phyloP scores from a whole-genome alignment of 495 filamentous ascomycete genomes.

The Penicillium macrosclerotiorum region DNA sequence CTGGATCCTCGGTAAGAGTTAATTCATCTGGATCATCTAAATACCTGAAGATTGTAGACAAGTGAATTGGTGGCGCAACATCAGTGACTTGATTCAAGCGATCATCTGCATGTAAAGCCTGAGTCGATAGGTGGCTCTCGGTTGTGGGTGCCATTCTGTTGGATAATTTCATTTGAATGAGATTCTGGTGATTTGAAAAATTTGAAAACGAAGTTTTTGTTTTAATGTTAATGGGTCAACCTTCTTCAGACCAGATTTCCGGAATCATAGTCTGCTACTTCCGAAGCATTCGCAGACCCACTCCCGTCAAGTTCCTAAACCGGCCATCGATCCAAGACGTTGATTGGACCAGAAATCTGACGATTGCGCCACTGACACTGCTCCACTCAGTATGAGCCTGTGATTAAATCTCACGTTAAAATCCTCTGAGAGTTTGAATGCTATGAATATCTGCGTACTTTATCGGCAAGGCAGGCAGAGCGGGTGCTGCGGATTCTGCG shows the following conservation, averaged over 20 bases:
- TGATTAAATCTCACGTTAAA: not conserved
- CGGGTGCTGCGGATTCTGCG: too few species aligned
- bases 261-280: not conserved
- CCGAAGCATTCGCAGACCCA: slow-evolving; percentile 7
- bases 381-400: too few species aligned
- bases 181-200: too few species aligned
- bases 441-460: not conserved
- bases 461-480: not conserved
- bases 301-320: slow-evolving; percentile 29
- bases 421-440: not conserved
- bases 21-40: slow-evolving; percentile 60
- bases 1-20: slow-evolving; percentile 32
- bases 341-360: slow-evolving; percentile 1
- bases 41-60: slow-evolving; percentile 83
- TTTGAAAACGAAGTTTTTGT: too few species aligned
- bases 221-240: too few species aligned
- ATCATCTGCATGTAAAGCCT: slow-evolving; percentile 73
- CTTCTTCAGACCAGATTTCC: too few species aligned
- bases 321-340: not conserved
- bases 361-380: not conserved
- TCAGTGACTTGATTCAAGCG: slow-evolving; percentile 62
- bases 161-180: not conserved
- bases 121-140: slow-evolving; percentile 18
- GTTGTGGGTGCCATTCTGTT: slow-evolving; percentile 14
- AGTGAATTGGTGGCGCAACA: slow-evolving; percentile 78